Percentiles rank a stretch among this genome's conserved stretches.
Evolutionary conservation across 345 rosid species (phyloP).

Genomic region (Viola odorata): DNA sequence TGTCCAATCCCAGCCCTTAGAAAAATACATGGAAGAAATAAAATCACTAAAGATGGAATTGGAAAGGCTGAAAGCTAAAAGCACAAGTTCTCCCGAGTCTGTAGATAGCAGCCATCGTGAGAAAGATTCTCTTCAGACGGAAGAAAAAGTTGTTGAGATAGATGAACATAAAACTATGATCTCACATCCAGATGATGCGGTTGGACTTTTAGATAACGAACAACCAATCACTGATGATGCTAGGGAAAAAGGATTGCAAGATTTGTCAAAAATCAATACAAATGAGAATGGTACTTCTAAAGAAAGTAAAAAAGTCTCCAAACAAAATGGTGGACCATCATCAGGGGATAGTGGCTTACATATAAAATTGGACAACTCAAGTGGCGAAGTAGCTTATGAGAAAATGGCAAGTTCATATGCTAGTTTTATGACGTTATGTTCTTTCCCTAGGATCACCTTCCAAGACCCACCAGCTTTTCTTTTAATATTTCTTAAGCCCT

Average conservation of each 20-base stretch:
- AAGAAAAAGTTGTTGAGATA: conserved; percentile 59
- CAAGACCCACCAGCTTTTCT: conserved; percentile 1
- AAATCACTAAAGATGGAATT: conserved; percentile 51
- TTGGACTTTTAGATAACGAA: conserved; percentile 23
- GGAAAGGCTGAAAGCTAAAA: conserved; percentile 40
- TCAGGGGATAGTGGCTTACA: conserved; percentile 32
- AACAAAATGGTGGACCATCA: conserved; percentile 38
- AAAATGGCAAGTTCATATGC: conserved; percentile 51
- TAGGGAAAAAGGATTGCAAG: conserved; percentile 27
- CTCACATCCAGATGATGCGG: conserved; percentile 35
- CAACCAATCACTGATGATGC: conserved; percentile 20
- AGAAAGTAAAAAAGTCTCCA: conserved; percentile 27
- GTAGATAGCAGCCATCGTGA: conserved; percentile 30
- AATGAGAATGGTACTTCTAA: conserved; percentile 31
- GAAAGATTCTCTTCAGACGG: conserved; percentile 36
- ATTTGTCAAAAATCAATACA: conserved; percentile 23
- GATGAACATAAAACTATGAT: conserved; percentile 52
- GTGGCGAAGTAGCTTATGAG: conserved; percentile 37
- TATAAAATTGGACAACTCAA: conserved; percentile 35
- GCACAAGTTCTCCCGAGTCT: conserved; percentile 25
- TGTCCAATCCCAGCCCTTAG: conserved; percentile 47
- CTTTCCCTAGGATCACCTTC: neutral
- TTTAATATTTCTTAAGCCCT: neutral
- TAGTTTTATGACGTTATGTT: no score
- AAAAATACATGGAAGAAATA: conserved; percentile 55